These are phyloP conservation scores for Ailanthus altissimus DNA, from an alignment of 345 rosid genomes.

Conservation along the genomic window DNA sequence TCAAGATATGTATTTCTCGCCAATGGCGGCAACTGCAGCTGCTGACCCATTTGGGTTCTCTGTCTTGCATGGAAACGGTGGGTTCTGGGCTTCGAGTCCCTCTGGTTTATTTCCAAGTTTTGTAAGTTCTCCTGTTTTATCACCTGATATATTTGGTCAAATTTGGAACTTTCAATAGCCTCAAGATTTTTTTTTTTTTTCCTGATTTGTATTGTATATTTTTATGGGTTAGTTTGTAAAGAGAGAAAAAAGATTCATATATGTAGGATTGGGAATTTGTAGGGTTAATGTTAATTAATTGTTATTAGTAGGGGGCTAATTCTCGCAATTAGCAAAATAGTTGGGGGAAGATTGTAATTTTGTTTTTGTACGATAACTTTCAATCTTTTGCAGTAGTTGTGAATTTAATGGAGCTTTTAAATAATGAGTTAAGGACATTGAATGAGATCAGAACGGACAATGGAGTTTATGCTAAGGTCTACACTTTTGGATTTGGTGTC, in stretches of 20 bases:
- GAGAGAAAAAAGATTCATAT: neutral
- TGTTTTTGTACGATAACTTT: neutral
- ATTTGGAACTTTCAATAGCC: constrained; percentile 44
- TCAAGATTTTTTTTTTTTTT: neutral
- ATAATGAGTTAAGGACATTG: too few relatives aligned
- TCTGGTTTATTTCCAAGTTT: constrained; percentile 34
- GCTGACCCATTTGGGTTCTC: constrained; percentile 32
- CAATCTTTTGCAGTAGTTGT: too few relatives aligned
- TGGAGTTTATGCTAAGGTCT: too few relatives aligned
- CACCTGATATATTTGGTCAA: constrained; percentile 52
- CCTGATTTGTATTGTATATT: too few relatives aligned
- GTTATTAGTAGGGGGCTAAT: neutral
- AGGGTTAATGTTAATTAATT: too few relatives aligned
- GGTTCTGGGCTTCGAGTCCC: constrained; percentile 44
- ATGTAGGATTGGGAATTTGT: neutral
- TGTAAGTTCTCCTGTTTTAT: constrained; percentile 48
- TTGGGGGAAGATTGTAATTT: neutral
- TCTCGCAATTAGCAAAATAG: neutral
- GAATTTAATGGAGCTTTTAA: too few relatives aligned
- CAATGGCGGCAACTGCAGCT: constrained; percentile 32
- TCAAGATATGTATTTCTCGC: constrained; percentile 57
- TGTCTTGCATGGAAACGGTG: constrained; percentile 20
- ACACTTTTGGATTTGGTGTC: too few relatives aligned
- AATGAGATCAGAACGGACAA: too few relatives aligned
- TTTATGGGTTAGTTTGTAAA: neutral